A percentile compares a stretch with the other conserved stretches of the same genome.
These are phyloP conservation scores for Phaeosphaeriaceae sp. DNA, from an alignment of 2,329 filamentous ascomycete species.

Conservation along the genomic window DNA sequence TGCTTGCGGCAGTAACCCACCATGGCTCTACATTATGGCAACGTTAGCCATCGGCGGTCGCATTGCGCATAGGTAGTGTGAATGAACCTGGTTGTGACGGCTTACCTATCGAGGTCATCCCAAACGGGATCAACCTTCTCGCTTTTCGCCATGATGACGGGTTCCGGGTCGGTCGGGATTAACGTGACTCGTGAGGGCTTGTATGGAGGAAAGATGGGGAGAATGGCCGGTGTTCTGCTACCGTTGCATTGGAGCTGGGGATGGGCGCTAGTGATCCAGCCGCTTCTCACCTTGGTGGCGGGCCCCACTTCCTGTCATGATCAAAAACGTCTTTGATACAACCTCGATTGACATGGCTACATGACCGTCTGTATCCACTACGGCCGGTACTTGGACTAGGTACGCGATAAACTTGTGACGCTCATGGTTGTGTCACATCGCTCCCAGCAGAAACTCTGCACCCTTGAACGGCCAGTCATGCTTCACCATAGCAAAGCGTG, in stretches of 20 bases:
- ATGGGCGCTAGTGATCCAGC: slow-evolving; percentile 20
- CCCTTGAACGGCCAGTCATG: slow-evolving; percentile 15
- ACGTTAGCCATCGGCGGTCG: slow-evolving; percentile 43
- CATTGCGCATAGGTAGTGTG: slow-evolving; percentile 31
- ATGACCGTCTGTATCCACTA: slow-evolving; percentile 11
- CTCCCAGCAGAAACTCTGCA: slow-evolving; percentile 5
- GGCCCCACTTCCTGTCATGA: slow-evolving; percentile 19
- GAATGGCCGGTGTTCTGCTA: slow-evolving; percentile 33
- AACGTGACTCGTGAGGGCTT: slow-evolving; percentile 42
- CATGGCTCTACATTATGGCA: slow-evolving; percentile 51
- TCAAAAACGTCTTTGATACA: slow-evolving; percentile 35
- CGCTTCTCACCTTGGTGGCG: not conserved
- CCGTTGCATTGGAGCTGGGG: slow-evolving; percentile 40
- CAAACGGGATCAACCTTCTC: slow-evolving; percentile 61
- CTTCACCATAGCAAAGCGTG: slow-evolving; percentile 22
- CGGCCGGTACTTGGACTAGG: slow-evolving; percentile 5
- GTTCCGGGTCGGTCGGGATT: slow-evolving; percentile 50
- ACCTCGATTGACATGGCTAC: slow-evolving; percentile 32
- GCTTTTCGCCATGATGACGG: slow-evolving; percentile 59
- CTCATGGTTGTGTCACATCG: slow-evolving; percentile 38
- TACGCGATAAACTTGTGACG: slow-evolving; percentile 13
- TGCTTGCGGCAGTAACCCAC: slow-evolving; percentile 37
- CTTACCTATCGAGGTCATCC: slow-evolving; percentile 79
- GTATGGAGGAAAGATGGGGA: slow-evolving; percentile 42
- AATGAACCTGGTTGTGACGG: slow-evolving; percentile 29